phyloP scores from a whole-genome alignment of 345 rosid genomes.

The Capsella bursapastoris region DNA sequence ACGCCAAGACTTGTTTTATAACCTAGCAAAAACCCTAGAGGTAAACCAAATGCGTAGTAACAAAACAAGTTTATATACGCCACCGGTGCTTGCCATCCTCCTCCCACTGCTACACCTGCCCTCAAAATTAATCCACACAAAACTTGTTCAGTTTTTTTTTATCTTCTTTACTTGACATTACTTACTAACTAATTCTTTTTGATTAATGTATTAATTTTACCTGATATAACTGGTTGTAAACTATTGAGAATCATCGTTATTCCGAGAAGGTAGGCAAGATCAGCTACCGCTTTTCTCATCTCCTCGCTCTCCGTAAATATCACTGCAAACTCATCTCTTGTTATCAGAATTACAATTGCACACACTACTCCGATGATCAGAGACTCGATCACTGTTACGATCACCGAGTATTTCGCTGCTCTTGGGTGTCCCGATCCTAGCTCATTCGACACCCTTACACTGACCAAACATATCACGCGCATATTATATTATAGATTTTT shows the following conservation, averaged over 20 bases:
- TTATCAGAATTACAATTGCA: constrained; percentile 56
- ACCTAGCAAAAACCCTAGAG: constrained; percentile 83
- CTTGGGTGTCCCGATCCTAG: constrained; percentile 89
- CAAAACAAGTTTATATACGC: constrained; percentile 88
- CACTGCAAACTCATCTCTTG: constrained; percentile 61
- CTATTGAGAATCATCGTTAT: constrained; percentile 85
- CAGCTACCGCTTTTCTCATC: constrained; percentile 65
- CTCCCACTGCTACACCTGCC: constrained; percentile 93
- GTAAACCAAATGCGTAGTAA: constrained; percentile 72
- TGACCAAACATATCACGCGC: constrained; percentile 16
- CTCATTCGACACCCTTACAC: constrained; percentile 89
- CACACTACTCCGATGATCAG: constrained; percentile 65
- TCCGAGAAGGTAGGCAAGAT: constrained; percentile 76
- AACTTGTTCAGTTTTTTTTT: not conserved
- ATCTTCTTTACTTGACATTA: not conserved
- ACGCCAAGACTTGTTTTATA: constrained; percentile 71
- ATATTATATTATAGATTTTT: not conserved
- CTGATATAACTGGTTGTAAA: constrained; percentile 87
- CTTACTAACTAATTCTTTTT: not conserved
- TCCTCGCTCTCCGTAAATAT: constrained; percentile 68
- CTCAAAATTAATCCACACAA: not conserved
- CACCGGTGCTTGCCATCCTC: constrained; percentile 95
- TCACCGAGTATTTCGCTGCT: constrained; percentile 81
- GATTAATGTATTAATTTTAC: constrained; percentile 32
- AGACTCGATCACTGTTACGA: constrained; percentile 63